Conservation (phyloP, 352 stramenopile genomes). For the Pythium brassicae region DNA sequence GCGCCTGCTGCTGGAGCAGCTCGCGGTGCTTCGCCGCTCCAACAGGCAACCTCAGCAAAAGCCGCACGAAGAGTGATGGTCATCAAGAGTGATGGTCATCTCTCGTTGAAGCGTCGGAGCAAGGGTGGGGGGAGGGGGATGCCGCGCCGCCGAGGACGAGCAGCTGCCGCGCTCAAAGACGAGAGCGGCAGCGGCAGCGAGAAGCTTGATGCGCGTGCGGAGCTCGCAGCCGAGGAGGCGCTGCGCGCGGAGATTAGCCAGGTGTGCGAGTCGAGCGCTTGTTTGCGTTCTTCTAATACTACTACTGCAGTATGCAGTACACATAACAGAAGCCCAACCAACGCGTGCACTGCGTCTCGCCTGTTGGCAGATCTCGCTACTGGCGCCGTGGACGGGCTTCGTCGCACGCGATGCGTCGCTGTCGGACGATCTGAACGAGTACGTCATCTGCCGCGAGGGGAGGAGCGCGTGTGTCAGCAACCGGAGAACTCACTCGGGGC, state of each 20-base stretch:
- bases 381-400: slow-evolving; percentile 44
- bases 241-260: slow-evolving; percentile 21
- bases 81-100: background rate
- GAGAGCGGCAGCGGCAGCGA: background rate
- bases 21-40: slow-evolving; percentile 21
- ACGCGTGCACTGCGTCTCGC: too few species aligned
- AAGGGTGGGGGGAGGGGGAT: slow-evolving; percentile 1
- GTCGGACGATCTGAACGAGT: slow-evolving; percentile 45
- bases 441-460: background rate
- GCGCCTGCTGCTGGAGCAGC: slow-evolving; percentile 28
- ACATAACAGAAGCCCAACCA: background rate
- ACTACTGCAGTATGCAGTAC: too few species aligned
- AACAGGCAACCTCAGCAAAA: slow-evolving; percentile 7
- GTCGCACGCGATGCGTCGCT: slow-evolving; percentile 39
- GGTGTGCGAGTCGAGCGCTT: slow-evolving; percentile 2
- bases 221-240: slow-evolving; percentile 7
- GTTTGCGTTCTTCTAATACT: too few species aligned
- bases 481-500: background rate
- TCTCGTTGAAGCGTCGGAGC: too few species aligned
- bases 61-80: slow-evolving; percentile 16
- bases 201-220: background rate
- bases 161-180: background rate
- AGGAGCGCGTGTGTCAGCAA: background rate
- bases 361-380: slow-evolving; percentile 26
- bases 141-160: background rate